phyloP scores from a whole-genome alignment of 345 rosid species.

The Ceriops decandra region DNA sequence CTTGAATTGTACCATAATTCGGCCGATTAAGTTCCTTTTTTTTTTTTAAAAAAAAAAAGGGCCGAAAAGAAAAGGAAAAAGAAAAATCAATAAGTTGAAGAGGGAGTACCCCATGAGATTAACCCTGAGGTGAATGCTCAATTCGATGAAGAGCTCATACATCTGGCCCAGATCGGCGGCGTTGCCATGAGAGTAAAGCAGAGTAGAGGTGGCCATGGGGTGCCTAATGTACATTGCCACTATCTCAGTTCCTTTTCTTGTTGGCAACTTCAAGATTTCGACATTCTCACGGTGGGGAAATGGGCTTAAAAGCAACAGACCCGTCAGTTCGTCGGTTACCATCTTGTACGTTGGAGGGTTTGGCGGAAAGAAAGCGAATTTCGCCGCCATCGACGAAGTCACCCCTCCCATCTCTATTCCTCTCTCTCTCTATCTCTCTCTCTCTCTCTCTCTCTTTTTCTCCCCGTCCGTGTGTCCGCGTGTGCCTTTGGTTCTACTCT shows the following conservation, averaged over 20 bases:
- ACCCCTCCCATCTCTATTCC: conserved; percentile 76
- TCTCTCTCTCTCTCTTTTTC: conserved; percentile 13
- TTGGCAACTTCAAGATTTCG: conserved; percentile 64
- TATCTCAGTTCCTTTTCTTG: conserved; percentile 77
- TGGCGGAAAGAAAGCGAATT: conserved; percentile 91
- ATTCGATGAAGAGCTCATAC: conserved; percentile 95
- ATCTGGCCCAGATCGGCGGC: conserved; percentile 97
- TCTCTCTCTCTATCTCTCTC: conserved; percentile 10
- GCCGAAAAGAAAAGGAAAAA: not conserved
- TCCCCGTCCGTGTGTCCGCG: no score
- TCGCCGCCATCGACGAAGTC: conserved; percentile 97
- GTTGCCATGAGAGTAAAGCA: conserved; percentile 89
- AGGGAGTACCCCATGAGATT: conserved; percentile 77
- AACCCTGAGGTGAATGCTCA: conserved; percentile 86
- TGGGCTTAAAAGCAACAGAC: conserved; percentile 60
- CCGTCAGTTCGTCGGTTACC: conserved; percentile 48
- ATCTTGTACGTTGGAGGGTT: conserved; percentile 89
- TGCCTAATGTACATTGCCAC: conserved; percentile 72
- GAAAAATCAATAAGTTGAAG: not conserved
- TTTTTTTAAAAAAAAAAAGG: not conserved
- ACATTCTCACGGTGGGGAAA: conserved; percentile 89
- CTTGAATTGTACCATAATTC: not conserved
- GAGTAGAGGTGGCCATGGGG: conserved; percentile 86
- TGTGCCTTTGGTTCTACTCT: not conserved
- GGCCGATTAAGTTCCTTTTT: not conserved